Base-by-base conservation (phyloP, 371 early-diverging fungal species). In the Lichtheimia ornata region DNA sequence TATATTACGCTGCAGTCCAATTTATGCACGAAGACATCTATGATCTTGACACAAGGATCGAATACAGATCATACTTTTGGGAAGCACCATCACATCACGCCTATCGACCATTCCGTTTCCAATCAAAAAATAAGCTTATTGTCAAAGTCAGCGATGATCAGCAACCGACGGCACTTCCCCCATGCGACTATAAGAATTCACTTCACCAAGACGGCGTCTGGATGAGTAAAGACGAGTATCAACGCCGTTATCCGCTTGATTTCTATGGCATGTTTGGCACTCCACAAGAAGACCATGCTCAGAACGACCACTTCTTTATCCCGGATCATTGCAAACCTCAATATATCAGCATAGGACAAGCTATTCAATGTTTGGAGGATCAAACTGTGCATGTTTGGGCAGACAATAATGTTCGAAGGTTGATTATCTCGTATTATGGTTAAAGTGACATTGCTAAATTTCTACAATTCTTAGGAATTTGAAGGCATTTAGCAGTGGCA, bases 1-100 rank as follows among this genome's bases (percentile, higher is more conserved):
- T 66, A 2, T 79, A 79, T 60, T 72, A 63, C 59, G 74, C 76
- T 5, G 44, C 76, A 18, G 72, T 73, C 9, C 49, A 56, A 13
- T 76, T 79, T 53, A 50, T 57, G 2, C 67, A 72, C 18, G 56
- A 71, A 42, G 79, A 73, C 30, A 65, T 45, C 3, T 79, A 79
- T 54, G 30, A 30, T 27, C 56, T 79, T 15, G 44, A 70, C 12
- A 69, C 63, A 4, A 50, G 64, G 5, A 61, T 56, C 28, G 79
- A 79, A 61, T 70, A 73, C 40, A 55, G 79, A 42, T 73, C 73
- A 25, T 75, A 75, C 53, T 79, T 75, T 54, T 79, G 76, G 76
- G 72, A 76, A 62, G 27, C 60, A 1, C 79, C 79, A 6, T 62
- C 70, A 4, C 53, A 58, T 9, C 79, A 76, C 50, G 42, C 50